Percentiles rank a stretch among this genome's conserved stretches.
Conservation (phyloP, 1,139 yeast species). For the Arxiozyma slooffiae region DNA sequence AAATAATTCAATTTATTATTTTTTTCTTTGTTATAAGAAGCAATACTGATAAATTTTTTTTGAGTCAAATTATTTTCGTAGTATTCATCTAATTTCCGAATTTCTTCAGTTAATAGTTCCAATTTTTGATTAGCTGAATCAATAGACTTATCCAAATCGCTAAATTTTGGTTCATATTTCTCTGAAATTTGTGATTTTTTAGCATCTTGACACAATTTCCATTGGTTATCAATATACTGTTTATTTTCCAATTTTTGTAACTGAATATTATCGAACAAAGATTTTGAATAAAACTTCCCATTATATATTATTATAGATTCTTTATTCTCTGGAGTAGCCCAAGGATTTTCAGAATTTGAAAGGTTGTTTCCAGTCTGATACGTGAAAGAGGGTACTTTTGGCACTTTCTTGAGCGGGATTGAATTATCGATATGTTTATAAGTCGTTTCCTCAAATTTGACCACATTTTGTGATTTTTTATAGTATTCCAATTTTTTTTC, state of each 20-base stretch:
- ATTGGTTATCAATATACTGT: neutral
- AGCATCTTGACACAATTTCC: neutral
- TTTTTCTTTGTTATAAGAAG: neutral
- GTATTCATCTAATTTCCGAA: neutral
- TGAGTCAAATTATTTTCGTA: conserved; percentile 3
- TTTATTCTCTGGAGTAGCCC: conserved; percentile 5
- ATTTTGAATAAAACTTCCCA: conserved; percentile 6
- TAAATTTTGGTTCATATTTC: neutral
- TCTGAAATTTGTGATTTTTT: neutral
- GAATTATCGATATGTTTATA: conserved; percentile 4
- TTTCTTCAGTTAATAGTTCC: neutral
- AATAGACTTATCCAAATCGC: neutral
- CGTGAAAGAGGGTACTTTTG: conserved; percentile 6
- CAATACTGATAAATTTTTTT: conserved; percentile 1
- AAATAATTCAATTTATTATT: neutral
- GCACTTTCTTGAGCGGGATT: conserved; percentile 1
- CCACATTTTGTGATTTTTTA: conserved; percentile 9
- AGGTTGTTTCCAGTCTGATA: neutral
- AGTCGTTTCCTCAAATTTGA: neutral
- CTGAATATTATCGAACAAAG: conserved; percentile 8
- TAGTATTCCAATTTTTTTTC: conserved; percentile 8
- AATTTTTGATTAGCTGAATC: neutral
- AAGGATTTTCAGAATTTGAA: conserved; percentile 1
- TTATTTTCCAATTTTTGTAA: conserved; percentile 5
- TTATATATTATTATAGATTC: conserved; percentile 5